Evolutionary conservation across 306 rosid genomes (phyloP).

Genomic region (Acacia confusa): DNA sequence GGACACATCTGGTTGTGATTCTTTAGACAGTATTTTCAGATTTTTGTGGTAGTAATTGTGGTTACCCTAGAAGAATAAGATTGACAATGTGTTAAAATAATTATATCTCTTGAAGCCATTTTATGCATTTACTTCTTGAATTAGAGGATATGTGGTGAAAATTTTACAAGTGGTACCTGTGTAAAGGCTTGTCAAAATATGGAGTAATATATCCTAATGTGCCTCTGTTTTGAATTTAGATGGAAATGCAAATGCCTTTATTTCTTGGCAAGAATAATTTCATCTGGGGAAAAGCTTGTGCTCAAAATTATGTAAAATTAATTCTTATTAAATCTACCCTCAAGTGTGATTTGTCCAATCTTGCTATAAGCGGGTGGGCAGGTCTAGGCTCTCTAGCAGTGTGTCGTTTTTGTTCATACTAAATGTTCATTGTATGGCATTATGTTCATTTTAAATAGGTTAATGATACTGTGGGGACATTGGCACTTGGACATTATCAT

Average conservation of each 20-base stretch:
- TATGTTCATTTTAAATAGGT: conserved; percentile 50
- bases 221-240: background rate
- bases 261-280: conserved; percentile 3
- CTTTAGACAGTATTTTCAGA: background rate
- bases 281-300: background rate
- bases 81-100: background rate
- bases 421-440: conserved; percentile 2
- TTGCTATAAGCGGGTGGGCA: background rate
- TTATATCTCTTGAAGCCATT: background rate
- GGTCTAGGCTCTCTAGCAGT: background rate
- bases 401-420: background rate
- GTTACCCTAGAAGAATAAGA: background rate
- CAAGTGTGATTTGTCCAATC: background rate
- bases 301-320: conserved; percentile 1
- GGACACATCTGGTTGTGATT: background rate
- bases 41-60: background rate
- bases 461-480: conserved; percentile 89
- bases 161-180: background rate
- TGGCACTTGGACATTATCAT: conserved; percentile 86
- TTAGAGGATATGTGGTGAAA: background rate
- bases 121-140: background rate
- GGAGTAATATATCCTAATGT: background rate
- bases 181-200: background rate
- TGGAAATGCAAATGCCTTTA: background rate
- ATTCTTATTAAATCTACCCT: conserved; percentile 2